Base-by-base conservation (phyloP, 2,329 filamentous ascomycete genomes). In the Phyllosticta capitalensis region DNA sequence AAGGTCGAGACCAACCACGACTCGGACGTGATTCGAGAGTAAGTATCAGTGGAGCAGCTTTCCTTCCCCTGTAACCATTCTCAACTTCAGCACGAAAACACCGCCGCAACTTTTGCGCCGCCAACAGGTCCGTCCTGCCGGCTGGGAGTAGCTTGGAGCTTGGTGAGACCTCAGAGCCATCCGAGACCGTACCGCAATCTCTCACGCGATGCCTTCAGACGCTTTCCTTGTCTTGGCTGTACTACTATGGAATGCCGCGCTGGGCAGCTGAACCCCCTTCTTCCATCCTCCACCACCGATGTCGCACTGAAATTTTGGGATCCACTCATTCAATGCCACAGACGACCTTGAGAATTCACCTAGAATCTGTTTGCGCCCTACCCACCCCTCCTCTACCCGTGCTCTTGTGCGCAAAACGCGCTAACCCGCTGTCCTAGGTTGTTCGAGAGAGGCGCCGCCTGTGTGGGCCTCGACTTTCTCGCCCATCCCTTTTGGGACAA, bases 401-500 rank as follows among this genome's bases (percentile, higher is more conserved):
- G 53, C 58, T 59, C 62, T 54, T 56, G 55, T 59, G 54, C 59
- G 58, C 21, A 24, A 21, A 54, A 58, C 53, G 62, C 17, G 55
- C 79, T 82, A 65, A 79, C 72, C 63, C 67, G 58, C 63, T 62
- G 45, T 56, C 45, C 54, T 66, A 99, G 94, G 66, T 82, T 97
- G 9, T 97, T 97, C 70, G 92, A 99, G 72, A 89, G 94, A 65
- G 94, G 88, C 63, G 89, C 90, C 26, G 82, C 82, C 28, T 87
- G 83, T 67, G 91, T 96, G 49, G 94, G 94, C 17, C 81, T 97
- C 19, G 94, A 99, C 74, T 99, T 96, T 70, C 81, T 96, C 28
- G 88, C 92, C 1, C 91, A 96, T 71, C 91, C 91, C 1, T 96
- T 99, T 76, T 99, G 94, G 94, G 94, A 99, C 74, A 97, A 96